phyloP scores from a whole-genome alignment of 148 eudicot species.

The Rhododendron mucronatum region DNA sequence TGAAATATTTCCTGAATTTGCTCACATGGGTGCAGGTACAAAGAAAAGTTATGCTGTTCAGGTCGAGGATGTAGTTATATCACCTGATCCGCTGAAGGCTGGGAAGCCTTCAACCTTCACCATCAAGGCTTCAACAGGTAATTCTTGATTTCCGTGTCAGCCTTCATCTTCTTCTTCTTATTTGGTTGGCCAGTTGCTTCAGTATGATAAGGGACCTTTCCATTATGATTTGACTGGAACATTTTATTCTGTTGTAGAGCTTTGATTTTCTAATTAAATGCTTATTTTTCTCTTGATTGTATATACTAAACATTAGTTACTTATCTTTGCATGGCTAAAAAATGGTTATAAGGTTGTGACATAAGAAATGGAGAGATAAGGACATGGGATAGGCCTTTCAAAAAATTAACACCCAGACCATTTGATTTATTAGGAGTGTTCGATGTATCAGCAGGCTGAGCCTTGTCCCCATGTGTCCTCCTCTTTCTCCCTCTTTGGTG shows the following conservation, averaged over 20 bases:
- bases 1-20: background rate
- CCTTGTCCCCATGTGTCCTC: background rate
- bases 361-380: background rate
- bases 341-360: background rate
- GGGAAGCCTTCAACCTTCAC: constrained; percentile 19
- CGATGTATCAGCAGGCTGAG: background rate
- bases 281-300: background rate
- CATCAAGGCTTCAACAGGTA: constrained; percentile 20
- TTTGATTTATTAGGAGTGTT: background rate
- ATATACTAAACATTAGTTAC: background rate
- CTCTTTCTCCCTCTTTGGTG: background rate
- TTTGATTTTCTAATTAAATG: background rate
- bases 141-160: background rate
- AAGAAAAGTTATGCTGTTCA: constrained; percentile 14
- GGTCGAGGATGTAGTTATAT: constrained; percentile 19
- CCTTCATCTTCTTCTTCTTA: background rate
- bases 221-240: background rate
- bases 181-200: background rate
- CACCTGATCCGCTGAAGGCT: constrained; percentile 16
- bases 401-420: background rate
- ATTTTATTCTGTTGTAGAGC: background rate
- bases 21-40: constrained; percentile 3
- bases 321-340: background rate
- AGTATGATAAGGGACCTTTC: background rate
- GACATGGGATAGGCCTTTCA: background rate